phyloP scores from a whole-genome alignment of 148 eudicot genomes.

The Cornus kousa region DNA sequence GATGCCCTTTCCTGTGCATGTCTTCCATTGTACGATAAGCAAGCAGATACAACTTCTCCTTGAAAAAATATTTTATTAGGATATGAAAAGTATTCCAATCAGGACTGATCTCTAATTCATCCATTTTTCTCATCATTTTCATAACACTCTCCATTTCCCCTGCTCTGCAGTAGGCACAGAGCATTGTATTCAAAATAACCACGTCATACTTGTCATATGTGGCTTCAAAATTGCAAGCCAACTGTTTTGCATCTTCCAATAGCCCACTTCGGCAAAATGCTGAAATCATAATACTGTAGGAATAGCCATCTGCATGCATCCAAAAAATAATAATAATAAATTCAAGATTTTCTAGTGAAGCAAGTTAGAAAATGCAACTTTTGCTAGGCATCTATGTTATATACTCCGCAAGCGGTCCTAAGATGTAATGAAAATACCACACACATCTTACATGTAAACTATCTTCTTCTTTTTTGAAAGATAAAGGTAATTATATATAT shows the following conservation, averaged over 20 bases:
- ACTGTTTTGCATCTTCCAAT: slow-evolving; percentile 70
- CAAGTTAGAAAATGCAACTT: slow-evolving; percentile 1
- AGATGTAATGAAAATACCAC: background rate
- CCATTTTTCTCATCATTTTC: slow-evolving; percentile 85
- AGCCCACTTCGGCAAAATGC: slow-evolving; percentile 66
- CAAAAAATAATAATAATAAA: slow-evolving; percentile 3
- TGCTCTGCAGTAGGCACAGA: slow-evolving; percentile 86
- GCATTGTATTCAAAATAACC: slow-evolving; percentile 75
- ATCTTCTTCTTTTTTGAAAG: no score
- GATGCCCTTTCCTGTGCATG: slow-evolving; percentile 79
- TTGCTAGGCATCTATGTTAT: background rate
- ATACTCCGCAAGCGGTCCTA: background rate
- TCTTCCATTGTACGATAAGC: slow-evolving; percentile 81
- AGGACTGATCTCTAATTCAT: slow-evolving; percentile 70
- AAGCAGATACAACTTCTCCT: slow-evolving; percentile 73
- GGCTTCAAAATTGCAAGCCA: slow-evolving; percentile 68
- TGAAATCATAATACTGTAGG: slow-evolving; percentile 85
- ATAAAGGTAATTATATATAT: no score
- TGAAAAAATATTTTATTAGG: slow-evolving; percentile 74
- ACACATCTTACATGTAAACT: background rate
- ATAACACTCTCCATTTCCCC: slow-evolving; percentile 89
- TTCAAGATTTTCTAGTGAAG: slow-evolving; percentile 8
- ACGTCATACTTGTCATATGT: slow-evolving; percentile 60
- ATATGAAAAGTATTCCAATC: slow-evolving; percentile 74
- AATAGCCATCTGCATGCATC: slow-evolving; percentile 70